Base-by-base conservation (phyloP, 805 yeast species). In the Candida tammaniensis region DNA sequence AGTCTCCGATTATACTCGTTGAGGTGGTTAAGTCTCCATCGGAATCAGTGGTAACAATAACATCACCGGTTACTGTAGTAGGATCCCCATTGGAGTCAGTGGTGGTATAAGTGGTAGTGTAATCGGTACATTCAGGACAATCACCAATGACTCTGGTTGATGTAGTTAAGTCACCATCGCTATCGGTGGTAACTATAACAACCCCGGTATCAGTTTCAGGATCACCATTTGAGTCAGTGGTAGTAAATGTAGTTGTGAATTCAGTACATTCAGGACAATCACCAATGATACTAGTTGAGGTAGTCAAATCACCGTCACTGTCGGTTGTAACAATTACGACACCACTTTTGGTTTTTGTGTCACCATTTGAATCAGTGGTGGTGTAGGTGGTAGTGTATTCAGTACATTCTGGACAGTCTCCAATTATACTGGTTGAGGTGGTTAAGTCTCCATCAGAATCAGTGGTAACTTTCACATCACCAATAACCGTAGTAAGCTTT, bases 261-360 rank as follows among this genome's bases (percentile, higher is more conserved):
- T 36, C 42, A 16, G 37, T 32, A 22, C 41, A 33, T 13, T 22
- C 38, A 14, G 37, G 30, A 24, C 37, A 33, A 13, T 23, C 42
- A 27, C 32, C 31, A 11, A 18, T 17, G 34, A 31, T 24, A n/a
- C 19, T 27, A 26, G 43, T 39, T 21, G 42, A 31, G 12, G 46
- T 39, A 20, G 29, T 26, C 6, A 19, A 16, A 26, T 16, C n/a
- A 12, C 17, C 54, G 43, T 59, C 54, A 22, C 52, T 37, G 44
- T 59, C 63, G 31, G 64, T 59, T 42, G 63, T 57, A 28, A 54
- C 57, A 17, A 58, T 45, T 16, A 35, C 43, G 24, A 44, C 41
- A 10, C 40, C 23, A 45, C 67, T n/a, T 18, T 18, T 23, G 17
- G 30, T 27, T 4, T 11, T 15, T 7, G 23, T 9, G 5, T 18